These are phyloP conservation scores for Gamarada debralockiae DNA, from an alignment of 495 filamentous ascomycete genomes.

Conservation along the genomic window DNA sequence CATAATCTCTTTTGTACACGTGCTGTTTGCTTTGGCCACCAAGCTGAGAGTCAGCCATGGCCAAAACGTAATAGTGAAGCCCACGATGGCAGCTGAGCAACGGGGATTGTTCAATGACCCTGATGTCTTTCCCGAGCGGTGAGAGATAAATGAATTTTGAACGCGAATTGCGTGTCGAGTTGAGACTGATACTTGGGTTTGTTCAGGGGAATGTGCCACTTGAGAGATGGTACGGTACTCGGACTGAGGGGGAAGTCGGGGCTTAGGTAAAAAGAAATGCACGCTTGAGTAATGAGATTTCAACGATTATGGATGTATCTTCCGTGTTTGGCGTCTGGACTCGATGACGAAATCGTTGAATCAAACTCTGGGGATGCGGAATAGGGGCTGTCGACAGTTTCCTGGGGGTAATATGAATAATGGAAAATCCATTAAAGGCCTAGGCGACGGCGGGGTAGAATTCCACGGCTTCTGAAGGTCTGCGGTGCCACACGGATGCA, in stretches of 20 bases:
- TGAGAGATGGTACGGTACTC: neutral
- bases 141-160: neutral
- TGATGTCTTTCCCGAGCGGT: neutral
- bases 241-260: neutral
- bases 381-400: neutral
- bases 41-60: too few species aligned
- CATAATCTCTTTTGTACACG: slow-evolving; percentile 44
- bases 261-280: neutral
- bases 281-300: neutral
- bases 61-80: too few species aligned
- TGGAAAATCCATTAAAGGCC: neutral
- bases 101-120: too few species aligned
- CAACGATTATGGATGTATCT: neutral
- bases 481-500: too few species aligned
- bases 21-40: neutral
- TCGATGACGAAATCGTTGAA: neutral
- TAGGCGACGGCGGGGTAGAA: neutral
- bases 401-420: slow-evolving; percentile 8
- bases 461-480: too few species aligned
- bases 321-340: neutral
- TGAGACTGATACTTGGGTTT: neutral
- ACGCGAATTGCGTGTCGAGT: neutral
- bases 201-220: neutral
- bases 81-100: too few species aligned
- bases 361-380: neutral